phyloP scores from a whole-genome alignment of 495 filamentous ascomycete species.

The Xylaria sp. region DNA sequence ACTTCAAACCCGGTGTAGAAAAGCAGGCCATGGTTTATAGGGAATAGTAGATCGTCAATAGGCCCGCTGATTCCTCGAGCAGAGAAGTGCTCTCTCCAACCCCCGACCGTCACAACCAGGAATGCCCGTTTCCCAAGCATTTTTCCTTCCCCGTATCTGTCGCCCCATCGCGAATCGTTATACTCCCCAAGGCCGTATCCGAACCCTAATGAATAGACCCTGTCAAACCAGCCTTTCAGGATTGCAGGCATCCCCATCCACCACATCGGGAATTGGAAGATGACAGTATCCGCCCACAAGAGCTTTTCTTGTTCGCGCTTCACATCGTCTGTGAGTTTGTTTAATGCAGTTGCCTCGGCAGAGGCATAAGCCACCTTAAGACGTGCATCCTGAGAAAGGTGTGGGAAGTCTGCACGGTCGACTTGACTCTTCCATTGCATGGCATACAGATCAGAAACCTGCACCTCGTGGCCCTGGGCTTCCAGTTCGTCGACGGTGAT shows the following conservation, averaged over 20 bases:
- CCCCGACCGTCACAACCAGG: neutral
- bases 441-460: slow-evolving; percentile 8
- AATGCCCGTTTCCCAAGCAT: slow-evolving; percentile 5
- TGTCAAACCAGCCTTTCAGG: slow-evolving; percentile 15
- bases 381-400: slow-evolving; percentile 2
- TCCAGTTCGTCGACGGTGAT: neutral
- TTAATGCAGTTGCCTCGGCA: neutral
- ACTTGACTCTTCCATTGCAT: slow-evolving; percentile 18
- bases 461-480: slow-evolving; percentile 1
- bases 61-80: slow-evolving; percentile 15
- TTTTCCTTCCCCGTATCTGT: slow-evolving; percentile 12
- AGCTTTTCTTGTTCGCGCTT: slow-evolving; percentile 18
- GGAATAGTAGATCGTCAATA: slow-evolving; percentile 14
- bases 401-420: slow-evolving; percentile 15
- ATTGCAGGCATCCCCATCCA: slow-evolving; percentile 19
- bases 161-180: neutral
- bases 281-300: slow-evolving; percentile 14
- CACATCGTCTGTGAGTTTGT: slow-evolving; percentile 1
- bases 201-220: slow-evolving; percentile 13
- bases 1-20: slow-evolving; percentile 16
- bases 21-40: slow-evolving; percentile 7
- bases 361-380: neutral
- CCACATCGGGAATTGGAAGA: slow-evolving; percentile 16
- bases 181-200: slow-evolving; percentile 9
- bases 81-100: slow-evolving; percentile 11